Evolutionary conservation across 805 yeast species (phyloP).

Genomic region (Ogataea paradorogensis): DNA sequence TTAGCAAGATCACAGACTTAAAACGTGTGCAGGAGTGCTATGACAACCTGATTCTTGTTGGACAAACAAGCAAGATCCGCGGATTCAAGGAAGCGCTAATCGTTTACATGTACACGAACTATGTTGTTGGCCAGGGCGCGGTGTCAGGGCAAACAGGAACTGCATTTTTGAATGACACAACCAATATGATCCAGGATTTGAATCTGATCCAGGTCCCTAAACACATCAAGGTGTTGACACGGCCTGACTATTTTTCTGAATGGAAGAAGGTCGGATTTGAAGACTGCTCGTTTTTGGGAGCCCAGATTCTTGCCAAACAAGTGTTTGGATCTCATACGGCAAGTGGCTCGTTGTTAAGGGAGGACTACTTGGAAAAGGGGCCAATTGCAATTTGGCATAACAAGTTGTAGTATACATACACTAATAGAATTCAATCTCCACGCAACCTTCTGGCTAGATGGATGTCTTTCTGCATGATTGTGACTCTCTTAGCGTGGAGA

Average conservation of each 20-base stretch:
- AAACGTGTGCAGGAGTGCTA: slow-evolving; percentile 76
- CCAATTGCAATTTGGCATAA: slow-evolving; percentile 74
- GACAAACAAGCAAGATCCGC: slow-evolving; percentile 68
- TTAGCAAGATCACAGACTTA: slow-evolving; percentile 56
- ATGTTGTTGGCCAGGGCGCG: slow-evolving; percentile 22
- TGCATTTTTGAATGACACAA: slow-evolving; percentile 32
- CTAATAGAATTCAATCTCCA: slow-evolving; percentile 12
- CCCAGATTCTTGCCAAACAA: slow-evolving; percentile 83
- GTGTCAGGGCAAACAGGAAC: slow-evolving; percentile 17
- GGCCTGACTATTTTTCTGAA: slow-evolving; percentile 91
- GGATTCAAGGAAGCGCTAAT: slow-evolving; percentile 76
- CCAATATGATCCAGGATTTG: slow-evolving; percentile 24
- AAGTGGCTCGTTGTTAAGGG: slow-evolving; percentile 63
- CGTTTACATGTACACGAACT: slow-evolving; percentile 41
- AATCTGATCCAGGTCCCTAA: slow-evolving; percentile 69
- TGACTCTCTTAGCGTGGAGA: slow-evolving; percentile 77
- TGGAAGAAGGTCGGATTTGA: slow-evolving; percentile 85
- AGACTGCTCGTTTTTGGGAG: slow-evolving; percentile 79
- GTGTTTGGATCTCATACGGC: slow-evolving; percentile 54
- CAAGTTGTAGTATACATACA: slow-evolving; percentile 22
- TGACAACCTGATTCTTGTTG: slow-evolving; percentile 77
- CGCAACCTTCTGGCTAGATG: slow-evolving; percentile 60
- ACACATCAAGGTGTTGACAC: slow-evolving; percentile 61
- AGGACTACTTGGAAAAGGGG: slow-evolving; percentile 73
- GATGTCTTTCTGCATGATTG: slow-evolving; percentile 80